Evolutionary conservation across 2,329 filamentous ascomycete species (phyloP), one percentile per base, ranked within the genome.

Genomic region (Boeremia exigua): DNA sequence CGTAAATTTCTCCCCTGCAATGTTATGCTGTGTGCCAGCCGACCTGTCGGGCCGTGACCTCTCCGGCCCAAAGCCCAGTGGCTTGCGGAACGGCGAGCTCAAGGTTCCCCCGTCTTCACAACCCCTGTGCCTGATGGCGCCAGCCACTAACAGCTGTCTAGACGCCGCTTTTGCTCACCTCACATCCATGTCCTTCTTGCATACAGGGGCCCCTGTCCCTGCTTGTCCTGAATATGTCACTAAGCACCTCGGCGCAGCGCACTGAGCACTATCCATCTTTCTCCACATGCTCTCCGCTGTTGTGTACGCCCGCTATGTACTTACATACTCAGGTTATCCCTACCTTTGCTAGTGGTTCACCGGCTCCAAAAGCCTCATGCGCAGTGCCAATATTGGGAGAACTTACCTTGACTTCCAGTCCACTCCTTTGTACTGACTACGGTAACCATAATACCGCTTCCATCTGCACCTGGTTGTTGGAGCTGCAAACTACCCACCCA

Each of bases 261-360:
- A 65, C 65, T 65, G 67, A 63, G 67, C 70, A 70, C 69, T 68
- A 66, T 68, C 65, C 67, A 62, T 64, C 64, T 61, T 64, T 71
- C 70, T 72, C 70, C 72, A 75, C 71, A 73, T 66, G 65, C 69
- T 68, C 66, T 69, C 62, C 66, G 63, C 65, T 67, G 59, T 61
- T 60, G 61, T 70, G 62, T 66, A 66, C 60, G 61, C 62, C 54
- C 57, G 62, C 60, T 62, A 60, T 65, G 66, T 62, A 66, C 67
- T 65, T 72, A 70, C 64, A 62, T 65, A 65, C 60, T 60, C 61
- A 69, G 67, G 66, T 62, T 57, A 71, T 70, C 71, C 73, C 72
- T 67, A 73, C 70, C 43, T 56, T 52, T 67, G 55, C 55, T 64
- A 60, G 61, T 62, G 59, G 63, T 60, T 59, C 62, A 53, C 61